Base-by-base conservation (phyloP, 1,284 basidiomycete genomes). In the Stygiomarasmius scandens region DNA sequence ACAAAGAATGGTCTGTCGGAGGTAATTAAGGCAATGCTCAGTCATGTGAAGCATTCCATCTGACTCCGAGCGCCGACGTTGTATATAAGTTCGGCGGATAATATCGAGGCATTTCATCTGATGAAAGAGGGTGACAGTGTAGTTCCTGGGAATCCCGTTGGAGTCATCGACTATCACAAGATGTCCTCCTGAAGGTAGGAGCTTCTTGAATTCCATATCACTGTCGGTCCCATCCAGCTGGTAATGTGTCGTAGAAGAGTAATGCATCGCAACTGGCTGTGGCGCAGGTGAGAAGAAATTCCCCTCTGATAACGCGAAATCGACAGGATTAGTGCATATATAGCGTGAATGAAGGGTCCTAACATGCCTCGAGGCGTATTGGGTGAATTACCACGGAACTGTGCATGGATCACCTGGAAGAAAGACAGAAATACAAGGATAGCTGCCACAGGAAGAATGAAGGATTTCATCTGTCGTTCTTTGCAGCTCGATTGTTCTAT, bases 21-120 rank as follows among this genome's bases (percentile, higher is more conserved):
- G 52, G 25, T 75, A 73, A 49, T 71, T 74, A 62, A 75, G 59
- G 43, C 72, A 75, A 29, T 74, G 72, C 1, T 65, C 63, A 4
- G 58, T 63, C 20, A 65, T 60, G 6, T 32, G 29, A 12, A 32
- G 5, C 12, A 32, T 12, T 32, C 29, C 29, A 6, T 57, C 47
- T 44, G 62, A 61, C 1, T 52, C 56, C 0, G 56, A 53, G 1
- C 52, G 50, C 1, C 20, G 22, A 9, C 22, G 24, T 3, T 23
- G 43, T 9, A 50, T 41, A 32, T 66, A 65, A 45, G 63, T 55
- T 8, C 49, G 27, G 2, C 64, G 66, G 23, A 69, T 62, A 22
- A 69, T 67, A 38, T 62, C 67, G 9, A 71, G 60, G 45, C 70
- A 71, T 52, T 66, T 67, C 24, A 71, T 57, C 54, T 72, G 69